Base-by-base conservation (phyloP, 2,329 filamentous ascomycete genomes). In the Ophiostoma himal-ulmi region DNA sequence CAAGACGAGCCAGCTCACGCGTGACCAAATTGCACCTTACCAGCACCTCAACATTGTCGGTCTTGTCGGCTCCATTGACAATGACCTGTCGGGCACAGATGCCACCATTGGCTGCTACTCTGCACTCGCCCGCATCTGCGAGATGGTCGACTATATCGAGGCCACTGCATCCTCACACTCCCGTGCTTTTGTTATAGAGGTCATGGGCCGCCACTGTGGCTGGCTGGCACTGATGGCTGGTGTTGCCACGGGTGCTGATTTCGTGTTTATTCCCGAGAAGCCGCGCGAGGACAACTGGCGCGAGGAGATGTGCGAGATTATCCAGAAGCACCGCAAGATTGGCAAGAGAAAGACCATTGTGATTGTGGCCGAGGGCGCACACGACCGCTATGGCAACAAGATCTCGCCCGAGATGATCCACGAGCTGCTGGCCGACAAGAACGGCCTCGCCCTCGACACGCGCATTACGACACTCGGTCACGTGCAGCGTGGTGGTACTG, bases 321-420 rank as follows among this genome's bases (percentile, higher is more conserved):
- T 97, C 71, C 85, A 85, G 71, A 88, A 90, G 77, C 95, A 98
- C 81, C 90, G 95, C 74, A 84, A 85, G 73, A 85, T 93, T 77
- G 95, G 95, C 77, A 99, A 98, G 86, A 88, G 95, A 76, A 96
- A 97, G 84, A 98, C 95, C 1, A 98, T 98, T 76, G 94, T 99
- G 76, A 97, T 99, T 76, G 91, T 99, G 69, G 95, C 95, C 69
- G 95, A 99, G 81, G 95, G 95, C 75, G 95, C 95, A 66, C 90
- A 94, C 75, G 94, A 97, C 81, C 86, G 86, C 74, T 82, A 94
- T 69, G 88, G 97, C 71, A 91, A 90, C 78, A 94, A 92, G 80
- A 96, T 99, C 76, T 88, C 88, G 0, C 89, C 93, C 11, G 82
- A 84, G 22, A 90, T 91, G 80, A 91, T 99, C 79, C 97, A 95